A percentile compares a stretch with the other conserved stretches of the same genome.
Evolutionary conservation across 108 stramenopile species (phyloP).

Genomic region (Fragilaria radians): DNA sequence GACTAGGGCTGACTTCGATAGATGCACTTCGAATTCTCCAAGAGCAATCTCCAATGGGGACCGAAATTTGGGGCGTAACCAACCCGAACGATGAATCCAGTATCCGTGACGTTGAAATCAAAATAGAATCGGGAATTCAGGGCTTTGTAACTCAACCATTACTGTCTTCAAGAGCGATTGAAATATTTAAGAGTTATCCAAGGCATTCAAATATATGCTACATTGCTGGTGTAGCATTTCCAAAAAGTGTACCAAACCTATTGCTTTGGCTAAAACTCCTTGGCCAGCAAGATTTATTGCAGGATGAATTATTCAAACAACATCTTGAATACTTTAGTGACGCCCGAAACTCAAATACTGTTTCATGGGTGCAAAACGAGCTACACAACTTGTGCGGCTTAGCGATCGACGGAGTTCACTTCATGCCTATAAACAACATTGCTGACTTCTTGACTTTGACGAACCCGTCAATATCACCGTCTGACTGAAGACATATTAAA

Average conservation of each 20-base stretch:
- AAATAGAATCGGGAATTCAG: conserved; percentile 23
- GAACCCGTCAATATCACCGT: too few species aligned
- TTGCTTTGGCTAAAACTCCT: conserved; percentile 32
- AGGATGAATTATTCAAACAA: conserved; percentile 28
- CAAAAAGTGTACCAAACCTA: conserved; percentile 14
- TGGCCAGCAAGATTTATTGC: conserved; percentile 15
- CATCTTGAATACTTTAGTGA: conserved; percentile 35
- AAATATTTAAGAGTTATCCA: conserved; percentile 23
- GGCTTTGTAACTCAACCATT: conserved; percentile 44
- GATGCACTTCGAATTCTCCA: conserved; percentile 24
- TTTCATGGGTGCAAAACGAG: conserved; percentile 31
- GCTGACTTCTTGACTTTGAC: conserved; percentile 4
- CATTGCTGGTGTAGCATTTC: conserved; percentile 33
- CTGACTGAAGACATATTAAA: too few species aligned
- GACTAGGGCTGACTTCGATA: conserved; percentile 10
- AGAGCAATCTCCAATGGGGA: background rate
- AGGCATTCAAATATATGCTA: background rate
- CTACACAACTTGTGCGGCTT: conserved; percentile 3
- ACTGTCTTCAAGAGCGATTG: conserved; percentile 25
- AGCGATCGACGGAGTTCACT: conserved; percentile 31
- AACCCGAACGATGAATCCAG: conserved; percentile 38
- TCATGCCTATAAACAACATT: conserved; percentile 32
- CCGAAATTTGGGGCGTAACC: conserved; percentile 28
- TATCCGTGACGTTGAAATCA: conserved; percentile 5
- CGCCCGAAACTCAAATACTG: conserved; percentile 12